A percentile compares a stretch with the other conserved stretches of the same genome.
phyloP scores from a whole-genome alignment of 345 rosid genomes.

The Hypericum androsaemum region DNA sequence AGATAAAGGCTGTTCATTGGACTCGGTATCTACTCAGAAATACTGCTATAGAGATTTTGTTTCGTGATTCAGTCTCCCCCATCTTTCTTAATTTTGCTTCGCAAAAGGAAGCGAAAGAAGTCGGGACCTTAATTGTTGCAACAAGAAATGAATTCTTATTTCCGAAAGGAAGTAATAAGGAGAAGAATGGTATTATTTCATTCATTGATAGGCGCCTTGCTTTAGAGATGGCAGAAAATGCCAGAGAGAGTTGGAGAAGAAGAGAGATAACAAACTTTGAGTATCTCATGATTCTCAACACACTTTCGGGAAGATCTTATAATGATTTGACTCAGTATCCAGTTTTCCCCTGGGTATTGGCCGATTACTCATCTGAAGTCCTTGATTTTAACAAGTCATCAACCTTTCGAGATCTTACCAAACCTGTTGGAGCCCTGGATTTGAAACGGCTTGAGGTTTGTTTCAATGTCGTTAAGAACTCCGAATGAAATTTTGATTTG shows the following conservation, averaged over 20 bases:
- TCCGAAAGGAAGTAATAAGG: conserved; percentile 77
- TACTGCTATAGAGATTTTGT: conserved; percentile 84
- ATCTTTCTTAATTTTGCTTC: conserved; percentile 70
- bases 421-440: conserved; percentile 96
- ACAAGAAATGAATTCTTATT: conserved; percentile 74
- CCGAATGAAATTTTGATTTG: no score
- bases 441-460: conserved; percentile 82
- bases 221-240: conserved; percentile 82
- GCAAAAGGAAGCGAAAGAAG: conserved; percentile 74
- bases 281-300: conserved; percentile 85
- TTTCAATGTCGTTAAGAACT: conserved; percentile 8
- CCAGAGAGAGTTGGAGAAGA: conserved; percentile 91
- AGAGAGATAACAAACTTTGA: conserved; percentile 94
- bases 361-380: conserved; percentile 79
- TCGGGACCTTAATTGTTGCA: conserved; percentile 72
- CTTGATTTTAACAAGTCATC: conserved; percentile 93
- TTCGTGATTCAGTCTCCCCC: conserved; percentile 62
- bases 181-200: conserved; percentile 64
- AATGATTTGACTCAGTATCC: conserved; percentile 97
- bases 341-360: conserved; percentile 91
- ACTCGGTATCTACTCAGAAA: conserved; percentile 90
- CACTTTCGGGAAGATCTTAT: conserved; percentile 92
- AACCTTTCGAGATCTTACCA: conserved; percentile 89
- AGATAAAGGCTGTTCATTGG: conserved; percentile 88
- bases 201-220: conserved; percentile 89